Evolutionary conservation across 1,284 basidiomycete genomes (phyloP), one percentile per base, ranked within the genome.

Genomic region (Cronartium quercuum): DNA sequence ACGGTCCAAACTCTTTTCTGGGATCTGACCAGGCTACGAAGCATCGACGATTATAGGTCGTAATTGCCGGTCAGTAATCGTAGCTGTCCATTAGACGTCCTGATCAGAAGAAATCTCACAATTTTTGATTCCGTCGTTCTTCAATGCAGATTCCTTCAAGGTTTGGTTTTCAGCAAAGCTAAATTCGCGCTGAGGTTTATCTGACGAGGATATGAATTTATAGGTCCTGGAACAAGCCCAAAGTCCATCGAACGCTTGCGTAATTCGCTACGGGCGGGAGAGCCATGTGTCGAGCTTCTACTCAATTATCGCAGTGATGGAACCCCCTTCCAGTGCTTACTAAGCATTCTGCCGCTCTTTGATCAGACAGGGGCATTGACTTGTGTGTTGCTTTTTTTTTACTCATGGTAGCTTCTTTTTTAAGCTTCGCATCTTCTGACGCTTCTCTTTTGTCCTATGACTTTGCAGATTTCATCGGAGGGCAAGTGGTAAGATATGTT

Each of bases 321-420:
- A 65, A 77, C 60, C 18, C 79, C 80, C 0, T 81, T 80, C 68
- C 77, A 76, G 66, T 78, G 78, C 66, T 71, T 80, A 3, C 74
- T 81, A 21, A 77, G 68, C 67, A 78, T 81, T 69, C 69, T 81
- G 24, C 79, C 79, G 6, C 76, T 81, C n/a, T 76, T 77, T 34
- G 75, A 79, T 34, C 66, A 73, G 1, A 29, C 55, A 4, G 80
- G 79, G 1, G 68, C 76, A 47, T 35, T 80, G 6, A 76, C 76
- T 9, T 81, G 80, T 77, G 74, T 77, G 76, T 67, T 77, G 12
- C 78, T 6, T 40, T 3, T 13, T 3, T 58, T 9, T 21, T 12
- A 38, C n/a, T 41, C 37, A 51, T 15, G 41, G 7, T 40, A 29
- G 41, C 2, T 6, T 60, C 13, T 62, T 47, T 47, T 12, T 57